Evolutionary conservation across 768 basidiomycete species (phyloP).

Genomic region (Amanita brunnescens): DNA sequence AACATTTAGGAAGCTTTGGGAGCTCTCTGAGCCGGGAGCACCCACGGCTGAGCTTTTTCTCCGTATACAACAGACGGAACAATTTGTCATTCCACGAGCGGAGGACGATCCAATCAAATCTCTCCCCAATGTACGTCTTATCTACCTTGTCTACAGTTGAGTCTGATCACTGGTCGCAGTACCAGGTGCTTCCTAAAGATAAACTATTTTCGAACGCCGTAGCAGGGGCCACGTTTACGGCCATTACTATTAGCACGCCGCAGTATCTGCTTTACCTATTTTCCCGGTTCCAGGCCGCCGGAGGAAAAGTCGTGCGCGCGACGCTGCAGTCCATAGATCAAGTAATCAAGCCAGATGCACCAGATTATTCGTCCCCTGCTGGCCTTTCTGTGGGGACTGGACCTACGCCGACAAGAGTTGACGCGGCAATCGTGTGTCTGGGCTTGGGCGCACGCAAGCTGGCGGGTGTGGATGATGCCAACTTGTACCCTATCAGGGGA

Average conservation of each 20-base stretch:
- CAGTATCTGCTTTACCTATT: conserved; percentile 66
- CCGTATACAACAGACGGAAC: conserved; percentile 55
- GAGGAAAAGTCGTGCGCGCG: conserved; percentile 54
- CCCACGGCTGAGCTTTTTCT: conserved; percentile 55
- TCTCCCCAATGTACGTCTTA: conserved; percentile 42
- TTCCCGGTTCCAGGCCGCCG: conserved; percentile 48
- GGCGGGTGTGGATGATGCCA: conserved; percentile 73
- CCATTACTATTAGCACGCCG: conserved; percentile 63
- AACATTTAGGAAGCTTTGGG: conserved; percentile 72
- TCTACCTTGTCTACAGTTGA: not conserved
- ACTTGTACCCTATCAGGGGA: conserved; percentile 70
- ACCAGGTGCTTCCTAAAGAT: conserved; percentile 23
- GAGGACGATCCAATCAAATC: conserved; percentile 36
- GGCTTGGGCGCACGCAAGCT: conserved; percentile 70
- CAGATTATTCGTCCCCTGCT: conserved; percentile 19
- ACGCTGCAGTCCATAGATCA: conserved; percentile 63
- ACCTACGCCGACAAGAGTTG: conserved; percentile 9
- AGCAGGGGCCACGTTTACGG: conserved; percentile 52
- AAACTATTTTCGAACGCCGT: conserved; percentile 23
- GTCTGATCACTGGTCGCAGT: conserved; percentile 19
- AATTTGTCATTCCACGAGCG: conserved; percentile 33
- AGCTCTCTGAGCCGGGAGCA: conserved; percentile 51
- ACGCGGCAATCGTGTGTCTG: conserved; percentile 61
- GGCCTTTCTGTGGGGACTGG: not conserved
- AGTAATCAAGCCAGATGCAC: conserved; percentile 44